A percentile compares a stretch with the other conserved stretches of the same genome.
phyloP scores from a whole-genome alignment of 192 early-diverging fungal genomes.

The Cetraspora pellucida region DNA sequence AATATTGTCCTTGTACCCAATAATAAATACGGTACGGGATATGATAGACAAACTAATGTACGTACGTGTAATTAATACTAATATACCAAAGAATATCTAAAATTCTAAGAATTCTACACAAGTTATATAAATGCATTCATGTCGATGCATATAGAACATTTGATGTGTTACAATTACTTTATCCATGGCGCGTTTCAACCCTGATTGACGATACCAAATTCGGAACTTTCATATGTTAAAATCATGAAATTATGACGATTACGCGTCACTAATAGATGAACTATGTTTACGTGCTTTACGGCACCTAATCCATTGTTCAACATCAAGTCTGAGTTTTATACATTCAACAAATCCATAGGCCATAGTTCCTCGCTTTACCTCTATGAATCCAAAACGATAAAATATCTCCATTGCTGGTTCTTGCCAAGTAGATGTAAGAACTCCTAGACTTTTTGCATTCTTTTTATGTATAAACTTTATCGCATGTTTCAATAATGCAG shows the following conservation, averaged over 20 bases:
- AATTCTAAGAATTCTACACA: too few relatives aligned
- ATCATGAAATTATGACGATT: not conserved
- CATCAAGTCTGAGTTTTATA: not conserved
- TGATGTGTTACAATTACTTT: too few relatives aligned
- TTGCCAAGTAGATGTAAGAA: not conserved
- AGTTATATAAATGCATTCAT: too few relatives aligned
- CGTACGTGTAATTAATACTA: too few relatives aligned
- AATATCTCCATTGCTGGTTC: conserved; percentile 11
- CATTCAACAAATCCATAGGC: not conserved
- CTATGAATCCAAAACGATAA: conserved; percentile 11
- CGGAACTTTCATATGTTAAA: too few relatives aligned
- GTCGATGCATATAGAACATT: too few relatives aligned
- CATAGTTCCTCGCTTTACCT: not conserved
- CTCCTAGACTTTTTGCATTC: not conserved
- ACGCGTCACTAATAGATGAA: not conserved
- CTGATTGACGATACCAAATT: too few relatives aligned
- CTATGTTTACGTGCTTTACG: not conserved
- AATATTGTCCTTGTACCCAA: too few relatives aligned
- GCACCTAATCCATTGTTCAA: conserved; percentile 1
- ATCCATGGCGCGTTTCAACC: not conserved
- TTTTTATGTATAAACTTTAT: not conserved
- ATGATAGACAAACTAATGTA: too few relatives aligned
- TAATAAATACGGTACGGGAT: too few relatives aligned
- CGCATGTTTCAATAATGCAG: conserved; percentile 11
- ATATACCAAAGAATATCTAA: too few relatives aligned